phyloP scores from a whole-genome alignment of 2,329 filamentous ascomycete species.

The Zelopaecilomyces penicillatus region DNA sequence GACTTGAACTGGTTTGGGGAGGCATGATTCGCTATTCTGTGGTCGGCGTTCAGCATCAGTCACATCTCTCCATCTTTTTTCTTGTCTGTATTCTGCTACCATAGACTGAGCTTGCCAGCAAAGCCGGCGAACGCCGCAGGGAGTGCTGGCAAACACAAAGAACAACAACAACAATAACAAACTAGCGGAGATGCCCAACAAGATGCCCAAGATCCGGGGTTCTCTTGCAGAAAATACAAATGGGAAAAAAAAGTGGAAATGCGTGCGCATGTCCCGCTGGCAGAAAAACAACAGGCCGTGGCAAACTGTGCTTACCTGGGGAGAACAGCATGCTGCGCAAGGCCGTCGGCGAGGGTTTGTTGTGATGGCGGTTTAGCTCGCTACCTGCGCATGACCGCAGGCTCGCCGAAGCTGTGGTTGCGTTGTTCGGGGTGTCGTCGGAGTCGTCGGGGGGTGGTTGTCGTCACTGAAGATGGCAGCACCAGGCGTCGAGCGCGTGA shows the following conservation, averaged over 20 bases:
- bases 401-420: neutral
- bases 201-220: constrained; percentile 5
- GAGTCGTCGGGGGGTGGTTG: no score
- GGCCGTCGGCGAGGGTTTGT: neutral
- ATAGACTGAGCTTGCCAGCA: neutral
- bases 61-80: no score
- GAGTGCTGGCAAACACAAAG: neutral
- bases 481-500: no score
- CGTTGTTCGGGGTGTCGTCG: neutral
- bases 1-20: constrained; percentile 8
- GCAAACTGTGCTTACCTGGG: constrained; percentile 8
- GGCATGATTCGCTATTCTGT: constrained; percentile 16
- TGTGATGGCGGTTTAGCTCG: neutral
- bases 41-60: constrained; percentile 8
- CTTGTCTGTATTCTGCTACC: no score
- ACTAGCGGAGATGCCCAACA: constrained; percentile 2
- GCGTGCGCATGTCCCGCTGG: no score
- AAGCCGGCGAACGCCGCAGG: neutral
- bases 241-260: no score
- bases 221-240: neutral
- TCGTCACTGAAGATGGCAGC: no score
- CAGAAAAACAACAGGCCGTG: no score
- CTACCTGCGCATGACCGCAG: constrained; percentile 3
- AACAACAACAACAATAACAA: neutral
- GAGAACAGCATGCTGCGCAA: constrained; percentile 11